Base-by-base conservation (phyloP, 257 asterid species). In the Scutellaria galericulata region DNA sequence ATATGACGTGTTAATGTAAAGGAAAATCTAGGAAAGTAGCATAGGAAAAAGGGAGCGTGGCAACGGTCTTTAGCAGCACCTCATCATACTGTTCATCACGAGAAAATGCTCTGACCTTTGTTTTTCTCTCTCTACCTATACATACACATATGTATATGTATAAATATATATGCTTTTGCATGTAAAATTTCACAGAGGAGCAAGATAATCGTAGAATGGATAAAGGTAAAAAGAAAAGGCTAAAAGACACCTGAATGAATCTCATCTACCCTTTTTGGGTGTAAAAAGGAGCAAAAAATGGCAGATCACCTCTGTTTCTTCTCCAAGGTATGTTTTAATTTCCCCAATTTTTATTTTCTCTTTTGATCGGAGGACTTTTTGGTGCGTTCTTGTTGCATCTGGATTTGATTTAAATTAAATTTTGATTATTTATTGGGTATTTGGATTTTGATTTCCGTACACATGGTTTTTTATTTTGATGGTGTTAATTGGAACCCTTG, bases 291-390 rank as follows among this genome's bases (percentile, higher is more conserved):
- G 63, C 12, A 51, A 24, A 75, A 20, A 15, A 92, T 92, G 98
- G 87, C 91, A 6, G 98, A 86, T 66, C 81, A 79, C 77, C 81
- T 77, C 80, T 83, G 85, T 73, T 74, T 75, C 79, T 78, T 81
- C 77, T 46, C 82, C 70, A 87, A 83, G 96, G 98, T 87, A 31
- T 39, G 75, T 55, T 27, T 48, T n/a, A 9, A 2, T 22, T 50
- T 11, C 66, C 68, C 13, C 2, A 39, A 6, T 8, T 40, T 45
- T 68, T 31, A 9, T 14, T 41, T 41, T 40, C 20, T 6, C 55
- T 64, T 7, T 46, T 53, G 44, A n/a, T 55, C 11, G 56, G 54
- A 9, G 50, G 20, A 40, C 24, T 8, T 62, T 1, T 10, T 57
- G 22, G 5, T 12, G 13, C 24, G 56, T 59, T 73, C 42, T 56